Conservation (phyloP, 2,329 filamentous ascomycete species). For the Diaporthe destruens region DNA sequence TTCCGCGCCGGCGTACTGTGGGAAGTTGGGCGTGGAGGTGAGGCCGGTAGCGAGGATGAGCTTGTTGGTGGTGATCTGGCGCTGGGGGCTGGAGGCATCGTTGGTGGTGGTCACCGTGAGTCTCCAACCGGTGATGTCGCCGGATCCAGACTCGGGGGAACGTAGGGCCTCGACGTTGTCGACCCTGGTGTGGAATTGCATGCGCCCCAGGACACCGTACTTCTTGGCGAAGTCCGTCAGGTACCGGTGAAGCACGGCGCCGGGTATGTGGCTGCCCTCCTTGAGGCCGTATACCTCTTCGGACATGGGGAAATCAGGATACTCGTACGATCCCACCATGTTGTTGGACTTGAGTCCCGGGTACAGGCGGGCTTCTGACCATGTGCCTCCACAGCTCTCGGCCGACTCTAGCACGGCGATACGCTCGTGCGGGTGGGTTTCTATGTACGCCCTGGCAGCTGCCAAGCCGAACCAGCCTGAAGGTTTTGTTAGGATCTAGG, state of each 20-base stretch:
- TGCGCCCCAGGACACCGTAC: constrained; percentile 62
- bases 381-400: constrained; percentile 68
- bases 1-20: constrained; percentile 53
- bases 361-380: constrained; percentile 70
- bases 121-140: constrained; percentile 43
- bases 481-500: not conserved
- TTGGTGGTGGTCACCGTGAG: constrained; percentile 37
- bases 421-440: constrained; percentile 60
- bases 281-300: constrained; percentile 57
- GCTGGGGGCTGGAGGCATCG: constrained; percentile 4
- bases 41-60: constrained; percentile 65
- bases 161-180: constrained; percentile 52
- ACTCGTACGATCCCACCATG: constrained; percentile 72
- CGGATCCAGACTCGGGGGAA: not conserved
- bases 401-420: constrained; percentile 65
- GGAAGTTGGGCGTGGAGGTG: constrained; percentile 59
- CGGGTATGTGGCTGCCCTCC: constrained; percentile 52
- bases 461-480: constrained; percentile 64
- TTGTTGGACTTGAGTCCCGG: constrained; percentile 75
- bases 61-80: constrained; percentile 50
- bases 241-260: constrained; percentile 52
- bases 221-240: constrained; percentile 54
- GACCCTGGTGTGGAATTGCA: constrained; percentile 65
- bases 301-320: constrained; percentile 72
- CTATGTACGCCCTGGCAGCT: constrained; percentile 64